Evolutionary conservation across 2,329 filamentous ascomycete genomes (phyloP).

Genomic region (Beauveria australis): DNA sequence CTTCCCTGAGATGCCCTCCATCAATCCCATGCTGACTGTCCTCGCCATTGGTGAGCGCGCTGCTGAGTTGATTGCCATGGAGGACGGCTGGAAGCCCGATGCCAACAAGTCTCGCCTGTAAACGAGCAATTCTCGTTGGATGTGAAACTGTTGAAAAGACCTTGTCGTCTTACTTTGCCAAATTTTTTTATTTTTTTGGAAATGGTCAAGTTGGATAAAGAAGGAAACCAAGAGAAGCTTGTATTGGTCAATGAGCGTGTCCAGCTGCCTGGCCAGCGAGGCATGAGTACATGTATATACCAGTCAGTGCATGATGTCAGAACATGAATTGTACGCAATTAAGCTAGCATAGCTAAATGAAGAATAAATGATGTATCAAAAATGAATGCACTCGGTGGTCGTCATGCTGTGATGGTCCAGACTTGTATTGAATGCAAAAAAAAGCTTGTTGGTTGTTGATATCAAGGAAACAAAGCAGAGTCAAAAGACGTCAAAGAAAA

Average conservation of each 20-base stretch:
- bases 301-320: not conserved
- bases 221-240: not conserved
- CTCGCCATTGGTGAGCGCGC: conserved; percentile 74
- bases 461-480: not conserved
- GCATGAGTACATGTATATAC: not conserved
- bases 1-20: conserved; percentile 78
- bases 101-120: conserved; percentile 11
- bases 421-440: too few relatives aligned
- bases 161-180: not conserved
- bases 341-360: not conserved
- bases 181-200: not conserved
- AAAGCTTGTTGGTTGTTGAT: too few relatives aligned
- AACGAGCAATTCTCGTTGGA: not conserved
- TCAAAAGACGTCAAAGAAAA: not conserved
- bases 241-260: not conserved
- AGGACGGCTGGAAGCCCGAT: conserved; percentile 45
- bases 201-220: not conserved
- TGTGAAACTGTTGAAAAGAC: not conserved
- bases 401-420: too few relatives aligned
- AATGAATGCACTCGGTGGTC: too few relatives aligned
- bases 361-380: not conserved
- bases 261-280: not conserved
- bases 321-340: not conserved
- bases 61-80: conserved; percentile 69
- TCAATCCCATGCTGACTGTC: conserved; percentile 90